Percentiles rank a stretch among this genome's conserved stretches.
Evolutionary conservation across 305 asterid genomes (phyloP).

Genomic region (Andrographis paniculata): DNA sequence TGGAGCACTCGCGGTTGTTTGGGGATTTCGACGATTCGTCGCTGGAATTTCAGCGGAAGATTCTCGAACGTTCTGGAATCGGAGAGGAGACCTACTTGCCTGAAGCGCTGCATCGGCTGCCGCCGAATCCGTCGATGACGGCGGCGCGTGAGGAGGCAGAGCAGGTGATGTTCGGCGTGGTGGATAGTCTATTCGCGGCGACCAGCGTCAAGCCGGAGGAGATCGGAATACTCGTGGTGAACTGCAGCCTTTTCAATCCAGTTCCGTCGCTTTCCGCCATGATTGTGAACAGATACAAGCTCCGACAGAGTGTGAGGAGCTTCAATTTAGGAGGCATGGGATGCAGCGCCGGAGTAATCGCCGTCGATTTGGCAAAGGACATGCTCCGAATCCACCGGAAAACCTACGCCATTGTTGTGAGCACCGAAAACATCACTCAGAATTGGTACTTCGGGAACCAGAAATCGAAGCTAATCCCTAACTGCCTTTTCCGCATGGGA

Average conservation of each 20-base stretch:
- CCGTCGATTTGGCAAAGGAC: conserved; percentile 46
- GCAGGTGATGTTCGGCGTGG: conserved; percentile 40
- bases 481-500: conserved; percentile 75
- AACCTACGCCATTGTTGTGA: conserved; percentile 48
- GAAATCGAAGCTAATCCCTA: conserved; percentile 58
- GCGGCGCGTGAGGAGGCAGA: conserved; percentile 55
- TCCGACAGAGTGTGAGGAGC: conserved; percentile 37
- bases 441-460: conserved; percentile 56
- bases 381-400: conserved; percentile 41
- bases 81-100: conserved; percentile 34
- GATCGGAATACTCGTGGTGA: conserved; percentile 49
- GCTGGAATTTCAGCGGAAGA: conserved; percentile 49
- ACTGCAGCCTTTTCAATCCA: too few relatives aligned
- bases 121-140: conserved; percentile 40
- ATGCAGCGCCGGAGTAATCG: conserved; percentile 62
- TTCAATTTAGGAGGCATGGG: conserved; percentile 67
- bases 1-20: conserved; percentile 35
- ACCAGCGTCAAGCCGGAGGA: conserved; percentile 41
- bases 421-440: conserved; percentile 54
- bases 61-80: conserved; percentile 44
- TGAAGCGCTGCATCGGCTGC: conserved; percentile 34
- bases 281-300: conserved; percentile 44
- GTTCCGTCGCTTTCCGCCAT: conserved; percentile 61
- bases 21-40: conserved; percentile 43
- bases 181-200: conserved; percentile 33